A percentile compares a stretch with the other conserved stretches of the same genome.
Evolutionary conservation across 805 yeast species (phyloP).

Genomic region (Teunomyces atbi): DNA sequence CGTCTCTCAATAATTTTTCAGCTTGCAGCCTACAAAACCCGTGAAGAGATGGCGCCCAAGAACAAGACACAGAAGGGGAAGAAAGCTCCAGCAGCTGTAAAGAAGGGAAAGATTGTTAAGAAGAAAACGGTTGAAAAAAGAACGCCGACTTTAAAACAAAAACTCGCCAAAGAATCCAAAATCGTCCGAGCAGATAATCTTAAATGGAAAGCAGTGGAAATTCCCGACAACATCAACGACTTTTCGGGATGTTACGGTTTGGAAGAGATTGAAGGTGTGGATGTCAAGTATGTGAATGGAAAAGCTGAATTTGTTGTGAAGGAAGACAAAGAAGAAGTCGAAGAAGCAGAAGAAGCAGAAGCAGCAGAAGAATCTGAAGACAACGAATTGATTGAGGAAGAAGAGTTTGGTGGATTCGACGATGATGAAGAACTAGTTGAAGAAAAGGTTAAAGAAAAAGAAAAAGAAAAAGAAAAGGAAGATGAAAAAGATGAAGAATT

Average conservation of each 20-base stretch:
- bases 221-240: slow-evolving; percentile 82
- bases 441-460: background rate
- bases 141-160: slow-evolving; percentile 29
- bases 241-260: slow-evolving; percentile 89
- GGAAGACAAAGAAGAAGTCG: slow-evolving; percentile 18
- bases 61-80: background rate
- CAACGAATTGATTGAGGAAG: slow-evolving; percentile 19
- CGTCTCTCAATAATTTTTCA: background rate
- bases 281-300: slow-evolving; percentile 71
- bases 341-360: slow-evolving; percentile 5
- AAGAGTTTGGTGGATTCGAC: slow-evolving; percentile 27
- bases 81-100: background rate
- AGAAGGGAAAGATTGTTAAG: slow-evolving; percentile 4
- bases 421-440: slow-evolving; percentile 12
- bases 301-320: slow-evolving; percentile 51
- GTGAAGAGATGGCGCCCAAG: background rate
- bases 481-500: slow-evolving; percentile 15
- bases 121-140: slow-evolving; percentile 10
- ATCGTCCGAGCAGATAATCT: slow-evolving; percentile 51
- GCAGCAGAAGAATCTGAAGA: slow-evolving; percentile 8
- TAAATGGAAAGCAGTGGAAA: slow-evolving; percentile 77
- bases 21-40: background rate
- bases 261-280: slow-evolving; percentile 94
- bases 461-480: slow-evolving; percentile 5
- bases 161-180: slow-evolving; percentile 30